Base-by-base conservation (phyloP, 192 early-diverging fungal species). In the Podila horticola region DNA sequence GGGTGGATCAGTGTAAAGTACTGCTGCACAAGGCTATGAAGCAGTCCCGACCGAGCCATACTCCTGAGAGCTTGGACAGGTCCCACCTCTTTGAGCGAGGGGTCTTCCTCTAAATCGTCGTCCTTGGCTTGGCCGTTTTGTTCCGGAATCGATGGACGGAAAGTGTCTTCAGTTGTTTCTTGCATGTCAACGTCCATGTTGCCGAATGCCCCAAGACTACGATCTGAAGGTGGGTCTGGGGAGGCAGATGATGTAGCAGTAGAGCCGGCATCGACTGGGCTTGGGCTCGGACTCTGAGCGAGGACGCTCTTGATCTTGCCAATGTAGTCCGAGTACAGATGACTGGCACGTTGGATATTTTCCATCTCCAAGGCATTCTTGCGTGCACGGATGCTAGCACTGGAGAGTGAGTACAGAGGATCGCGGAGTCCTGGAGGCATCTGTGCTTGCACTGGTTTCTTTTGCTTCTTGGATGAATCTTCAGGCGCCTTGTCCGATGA, bases 351-450 rank as follows among this genome's bases (percentile, higher is more conserved):
- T 19, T 81, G 77, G 36, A 81, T 81, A 34, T 81, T 81, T 19
- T 73, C 77, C 62, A 64, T 81, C 15, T 81, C 77, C 5, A 73
- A 67, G 19, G 77, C 77, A 52, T 81, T 81, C 58, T 73, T 81
- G 28, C 77, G 77, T 1, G 77, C 77, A 3, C 77, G 77, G 49
- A 81, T 81, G 29, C 77, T 81, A 17, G 77, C 77, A 36, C 77
- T 81, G 8, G 77, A 81, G 4, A 81, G 69, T 5, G 77, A 81
- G 55, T 81, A 81, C 8, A 81, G 66, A 5, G 77, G 77, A 48
- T 81, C 77, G 52, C 52, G 52, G 24, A 55, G 52, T 11, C 52
- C 52, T 19, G 52, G 52, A 2, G 59, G 64, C 11, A 19, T 22
- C 29, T 67, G 70, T 7, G 50, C 29, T 33, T 67, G 70, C 17